phyloP scores from a whole-genome alignment of 139 green algal species.

The Micractinium sp. region DNA sequence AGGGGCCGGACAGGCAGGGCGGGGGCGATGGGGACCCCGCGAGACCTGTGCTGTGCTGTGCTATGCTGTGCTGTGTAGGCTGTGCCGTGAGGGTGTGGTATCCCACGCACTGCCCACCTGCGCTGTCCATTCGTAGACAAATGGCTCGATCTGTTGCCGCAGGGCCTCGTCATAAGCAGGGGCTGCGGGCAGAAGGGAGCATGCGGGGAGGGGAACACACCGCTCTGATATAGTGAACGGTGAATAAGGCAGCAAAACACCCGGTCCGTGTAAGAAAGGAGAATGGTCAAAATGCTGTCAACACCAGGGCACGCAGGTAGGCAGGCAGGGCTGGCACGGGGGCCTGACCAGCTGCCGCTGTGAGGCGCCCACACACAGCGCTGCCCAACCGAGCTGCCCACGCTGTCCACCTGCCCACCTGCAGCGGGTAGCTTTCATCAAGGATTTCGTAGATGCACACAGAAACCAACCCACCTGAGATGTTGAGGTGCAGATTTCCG shows the following conservation, averaged over 20 bases:
- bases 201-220: neutral
- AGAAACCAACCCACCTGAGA: constrained; percentile 62
- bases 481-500: constrained; percentile 97
- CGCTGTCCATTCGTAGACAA: constrained; percentile 84
- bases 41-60: neutral
- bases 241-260: no score
- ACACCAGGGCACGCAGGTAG: no score
- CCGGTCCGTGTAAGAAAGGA: no score
- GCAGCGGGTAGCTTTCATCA: no score
- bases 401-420: no score
- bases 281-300: no score
- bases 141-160: constrained; percentile 86
- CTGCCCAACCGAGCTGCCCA: no score
- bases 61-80: neutral
- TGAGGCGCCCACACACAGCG: no score
- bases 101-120: neutral
- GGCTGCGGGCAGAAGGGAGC: neutral
- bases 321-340: no score
- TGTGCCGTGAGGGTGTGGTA: neutral
- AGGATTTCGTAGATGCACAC: no score
- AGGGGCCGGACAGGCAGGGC: neutral
- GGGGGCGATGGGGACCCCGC: neutral
- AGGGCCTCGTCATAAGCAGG: constrained; percentile 59
- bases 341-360: no score
- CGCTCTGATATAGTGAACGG: neutral